A percentile compares a stretch with the other conserved stretches of the same genome.
phyloP scores from a whole-genome alignment of 306 rosid species.

The Boehmeria nivea region DNA sequence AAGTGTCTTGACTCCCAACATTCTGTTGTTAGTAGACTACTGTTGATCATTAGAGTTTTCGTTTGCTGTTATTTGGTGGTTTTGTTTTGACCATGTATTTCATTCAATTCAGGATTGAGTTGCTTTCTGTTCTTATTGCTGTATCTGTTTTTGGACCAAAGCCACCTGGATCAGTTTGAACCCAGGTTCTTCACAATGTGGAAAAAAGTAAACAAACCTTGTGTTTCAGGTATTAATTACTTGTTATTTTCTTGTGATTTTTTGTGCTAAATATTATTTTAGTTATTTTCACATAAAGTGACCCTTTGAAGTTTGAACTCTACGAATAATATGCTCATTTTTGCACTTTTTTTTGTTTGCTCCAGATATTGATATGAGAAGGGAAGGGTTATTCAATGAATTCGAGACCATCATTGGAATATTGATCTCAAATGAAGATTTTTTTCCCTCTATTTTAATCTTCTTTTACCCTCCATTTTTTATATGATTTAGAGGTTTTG shows the following conservation, averaged over 20 bases:
- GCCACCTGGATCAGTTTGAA: slow-evolving; percentile 32
- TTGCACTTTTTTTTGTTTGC: slow-evolving; percentile 14
- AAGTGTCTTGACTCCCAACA: slow-evolving; percentile 24
- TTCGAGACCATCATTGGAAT: slow-evolving; percentile 23
- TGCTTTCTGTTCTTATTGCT: slow-evolving; percentile 40
- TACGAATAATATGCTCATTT: slow-evolving; percentile 14
- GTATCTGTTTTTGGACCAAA: slow-evolving; percentile 37
- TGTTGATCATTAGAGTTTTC: neutral
- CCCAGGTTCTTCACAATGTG: slow-evolving; percentile 21
- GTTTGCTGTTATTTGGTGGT: slow-evolving; percentile 14
- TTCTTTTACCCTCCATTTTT: neutral
- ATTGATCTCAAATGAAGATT: slow-evolving; percentile 24
- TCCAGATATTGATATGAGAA: slow-evolving; percentile 27
- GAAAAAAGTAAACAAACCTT: slow-evolving; percentile 13
- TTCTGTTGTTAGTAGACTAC: slow-evolving; percentile 12
- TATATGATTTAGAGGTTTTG: neutral
- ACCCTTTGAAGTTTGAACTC: neutral
- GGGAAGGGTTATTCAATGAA: slow-evolving; percentile 12
- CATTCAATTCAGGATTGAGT: slow-evolving; percentile 38
- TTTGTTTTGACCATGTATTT: slow-evolving; percentile 36
- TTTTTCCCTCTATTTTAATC: neutral
- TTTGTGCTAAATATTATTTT: no score
- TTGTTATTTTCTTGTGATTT: slow-evolving; percentile 8
- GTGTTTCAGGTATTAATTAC: slow-evolving; percentile 27
- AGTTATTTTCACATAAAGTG: neutral